phyloP scores from a whole-genome alignment of 163 green algal species.

The Trebouxia gelatinosa region DNA sequence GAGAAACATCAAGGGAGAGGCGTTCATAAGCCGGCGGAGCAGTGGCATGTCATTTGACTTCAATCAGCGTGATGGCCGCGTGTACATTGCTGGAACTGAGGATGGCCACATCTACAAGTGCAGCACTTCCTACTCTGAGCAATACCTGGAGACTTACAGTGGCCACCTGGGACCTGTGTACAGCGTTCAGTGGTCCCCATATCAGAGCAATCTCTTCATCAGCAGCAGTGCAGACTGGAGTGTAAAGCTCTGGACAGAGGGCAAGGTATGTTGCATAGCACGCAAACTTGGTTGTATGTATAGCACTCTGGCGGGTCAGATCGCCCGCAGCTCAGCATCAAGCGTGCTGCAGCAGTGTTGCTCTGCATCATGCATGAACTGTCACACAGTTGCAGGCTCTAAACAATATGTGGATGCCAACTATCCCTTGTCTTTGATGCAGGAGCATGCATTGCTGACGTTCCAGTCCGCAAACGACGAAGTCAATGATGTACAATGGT shows the following conservation, averaged over 20 bases:
- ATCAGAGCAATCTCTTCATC: constrained; percentile 72
- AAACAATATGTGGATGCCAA: too few relatives aligned
- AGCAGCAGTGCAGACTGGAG: constrained; percentile 71
- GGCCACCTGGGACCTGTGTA: constrained; percentile 87
- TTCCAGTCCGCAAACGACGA: constrained; percentile 61
- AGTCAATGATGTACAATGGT: constrained; percentile 80
- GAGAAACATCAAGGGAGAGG: constrained; percentile 42
- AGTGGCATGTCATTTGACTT: constrained; percentile 86
- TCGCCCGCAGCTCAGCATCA: background rate
- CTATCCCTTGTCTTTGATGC: constrained; percentile 18
- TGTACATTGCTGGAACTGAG: constrained; percentile 68
- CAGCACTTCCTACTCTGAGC: constrained; percentile 78
- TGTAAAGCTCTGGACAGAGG: constrained; percentile 74
- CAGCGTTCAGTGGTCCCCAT: constrained; percentile 77
- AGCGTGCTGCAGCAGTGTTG: background rate
- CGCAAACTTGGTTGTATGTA: background rate
- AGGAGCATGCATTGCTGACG: constrained; percentile 57
- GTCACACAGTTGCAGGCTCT: background rate
- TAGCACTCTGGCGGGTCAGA: background rate
- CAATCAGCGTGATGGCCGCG: constrained; percentile 32
- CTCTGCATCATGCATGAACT: background rate
- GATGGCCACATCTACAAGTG: constrained; percentile 88
- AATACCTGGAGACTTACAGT: constrained; percentile 76
- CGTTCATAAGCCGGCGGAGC: constrained; percentile 73
- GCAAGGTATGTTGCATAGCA: constrained; percentile 32